Base-by-base conservation (phyloP, 2,329 filamentous ascomycete species). In the Phyllosticta capitalensis region DNA sequence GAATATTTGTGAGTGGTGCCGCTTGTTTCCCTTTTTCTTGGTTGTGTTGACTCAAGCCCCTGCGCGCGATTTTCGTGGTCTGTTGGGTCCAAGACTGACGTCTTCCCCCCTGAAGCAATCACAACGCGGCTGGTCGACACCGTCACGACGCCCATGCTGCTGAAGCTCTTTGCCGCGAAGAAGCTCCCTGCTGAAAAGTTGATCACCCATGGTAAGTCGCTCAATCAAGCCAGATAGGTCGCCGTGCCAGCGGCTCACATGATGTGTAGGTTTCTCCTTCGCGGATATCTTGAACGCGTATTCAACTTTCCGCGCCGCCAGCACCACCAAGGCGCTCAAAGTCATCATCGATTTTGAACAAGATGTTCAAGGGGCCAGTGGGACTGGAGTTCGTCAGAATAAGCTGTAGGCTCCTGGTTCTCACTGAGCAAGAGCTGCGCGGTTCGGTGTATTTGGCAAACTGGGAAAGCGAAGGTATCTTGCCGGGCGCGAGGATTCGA, bases 61-160 rank as follows among this genome's bases (percentile, higher is more conserved):
- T n/a, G n/a, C n/a, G n/a, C n/a, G n/a, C n/a, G n/a, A n/a, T n/a
- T n/a, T n/a, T n/a, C n/a, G n/a, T n/a, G n/a, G n/a, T n/a, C 17
- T 14, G n/a, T 9, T 33, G 33, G 9, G 33, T 9, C 9, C 33
- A 17, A 45, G 33, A 45, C 54, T 56, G 20, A 56, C 45, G 33
- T 1, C 6, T 17, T n/a, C n/a, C n/a, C n/a, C n/a, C n/a, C n/a
- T n/a, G n/a, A n/a, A 76, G 74, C 70, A 28, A 78, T 81, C 56
- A 79, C 76, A 0, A 80, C 77, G 1, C 67, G 74, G 12, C 68
- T 81, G 0, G 77, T 81, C 3, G 76, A 81, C 63, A 75, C 77
- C 0, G 71, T 72, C 2, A 76, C 78, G 0, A 78, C 76, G 9
- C 77, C 78, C 0, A 79, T 79, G 74, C 67, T 81, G 14, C 63